Percentiles rank a stretch among this genome's conserved stretches.
phyloP scores from a whole-genome alignment of 108 stramenopile genomes.

The Skeletonema potamos region DNA sequence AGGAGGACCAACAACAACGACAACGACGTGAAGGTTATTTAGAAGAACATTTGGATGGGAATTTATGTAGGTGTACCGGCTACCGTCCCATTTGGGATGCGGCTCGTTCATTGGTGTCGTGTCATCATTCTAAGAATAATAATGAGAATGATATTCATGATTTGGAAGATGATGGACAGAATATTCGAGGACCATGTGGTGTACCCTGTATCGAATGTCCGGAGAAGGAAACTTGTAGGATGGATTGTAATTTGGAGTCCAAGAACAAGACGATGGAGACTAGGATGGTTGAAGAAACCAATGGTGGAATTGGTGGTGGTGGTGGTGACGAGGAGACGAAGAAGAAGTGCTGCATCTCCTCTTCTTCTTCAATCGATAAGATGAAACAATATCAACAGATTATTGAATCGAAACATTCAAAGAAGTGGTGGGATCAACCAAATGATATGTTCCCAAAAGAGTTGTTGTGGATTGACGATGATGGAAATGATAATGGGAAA shows the following conservation, averaged over 20 bases:
- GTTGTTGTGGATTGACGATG: slow-evolving; percentile 26
- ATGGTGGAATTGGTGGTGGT: not conserved
- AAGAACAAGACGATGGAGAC: slow-evolving; percentile 13
- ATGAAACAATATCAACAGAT: slow-evolving; percentile 47
- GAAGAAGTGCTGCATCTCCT: slow-evolving; percentile 18
- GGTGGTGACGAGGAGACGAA: not conserved
- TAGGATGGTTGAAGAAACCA: too few relatives aligned
- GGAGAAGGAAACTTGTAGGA: slow-evolving; percentile 63
- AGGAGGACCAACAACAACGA: not conserved
- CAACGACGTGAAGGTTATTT: slow-evolving; percentile 86
- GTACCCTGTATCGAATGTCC: slow-evolving; percentile 76
- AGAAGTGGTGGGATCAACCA: slow-evolving; percentile 67
- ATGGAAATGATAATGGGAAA: slow-evolving; percentile 9
- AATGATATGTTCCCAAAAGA: slow-evolving; percentile 73
- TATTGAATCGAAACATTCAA: slow-evolving; percentile 19
- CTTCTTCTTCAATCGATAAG: slow-evolving; percentile 60
- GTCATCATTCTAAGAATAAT: slow-evolving; percentile 49
- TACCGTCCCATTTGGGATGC: slow-evolving; percentile 98
- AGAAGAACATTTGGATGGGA: slow-evolving; percentile 95
- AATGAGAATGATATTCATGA: too few relatives aligned
- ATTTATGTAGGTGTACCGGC: slow-evolving; percentile 95
- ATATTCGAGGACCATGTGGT: slow-evolving; percentile 72
- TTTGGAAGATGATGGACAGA: slow-evolving; percentile 11
- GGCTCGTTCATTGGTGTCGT: slow-evolving; percentile 54
- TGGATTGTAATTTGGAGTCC: slow-evolving; percentile 71